phyloP scores from a whole-genome alignment of 2,329 filamentous ascomycete genomes.

The Venturia aucupariae region DNA sequence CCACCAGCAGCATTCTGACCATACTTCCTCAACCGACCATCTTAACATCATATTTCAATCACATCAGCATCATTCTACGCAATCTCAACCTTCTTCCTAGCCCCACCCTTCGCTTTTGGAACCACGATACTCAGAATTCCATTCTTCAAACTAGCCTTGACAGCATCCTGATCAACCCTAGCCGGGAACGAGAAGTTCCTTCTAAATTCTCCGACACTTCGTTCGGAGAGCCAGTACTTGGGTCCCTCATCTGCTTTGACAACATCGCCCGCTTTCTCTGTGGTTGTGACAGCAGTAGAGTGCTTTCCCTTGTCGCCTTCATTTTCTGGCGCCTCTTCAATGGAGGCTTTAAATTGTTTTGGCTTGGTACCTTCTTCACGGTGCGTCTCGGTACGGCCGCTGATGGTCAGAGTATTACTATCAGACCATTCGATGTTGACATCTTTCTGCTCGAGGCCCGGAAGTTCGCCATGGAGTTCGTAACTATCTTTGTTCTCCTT shows the following conservation, averaged over 20 bases:
- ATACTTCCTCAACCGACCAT: too few relatives aligned
- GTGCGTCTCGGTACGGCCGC: conserved; percentile 57
- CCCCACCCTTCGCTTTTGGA: conserved; percentile 44
- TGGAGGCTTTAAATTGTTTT: conserved; percentile 42
- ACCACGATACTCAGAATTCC: conserved; percentile 49
- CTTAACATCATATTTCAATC: not conserved
- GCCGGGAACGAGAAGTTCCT: conserved; percentile 50
- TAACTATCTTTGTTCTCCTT: conserved; percentile 60
- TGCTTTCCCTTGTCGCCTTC: conserved; percentile 17
- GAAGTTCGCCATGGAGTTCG: conserved; percentile 72
- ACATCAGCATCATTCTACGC: conserved; percentile 33
- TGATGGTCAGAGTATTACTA: conserved; percentile 60
- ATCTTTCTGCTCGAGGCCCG: conserved; percentile 64
- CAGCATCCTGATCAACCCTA: conserved; percentile 48
- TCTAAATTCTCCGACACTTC: conserved; percentile 50
- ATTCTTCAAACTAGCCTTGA: conserved; percentile 52
- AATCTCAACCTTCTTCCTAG: conserved; percentile 45
- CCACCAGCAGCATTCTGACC: too few relatives aligned
- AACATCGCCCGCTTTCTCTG: conserved; percentile 29
- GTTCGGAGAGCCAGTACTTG: conserved; percentile 62
- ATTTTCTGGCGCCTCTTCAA: conserved; percentile 44
- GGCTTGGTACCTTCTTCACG: conserved; percentile 33
- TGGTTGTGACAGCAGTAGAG: conserved; percentile 24
- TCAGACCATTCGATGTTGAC: conserved; percentile 73
- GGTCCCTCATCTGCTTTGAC: conserved; percentile 25